Evolutionary conservation across 352 stramenopile genomes (phyloP), one percentile per base, ranked within the genome.

Genomic region (Phytophthora lateralis): DNA sequence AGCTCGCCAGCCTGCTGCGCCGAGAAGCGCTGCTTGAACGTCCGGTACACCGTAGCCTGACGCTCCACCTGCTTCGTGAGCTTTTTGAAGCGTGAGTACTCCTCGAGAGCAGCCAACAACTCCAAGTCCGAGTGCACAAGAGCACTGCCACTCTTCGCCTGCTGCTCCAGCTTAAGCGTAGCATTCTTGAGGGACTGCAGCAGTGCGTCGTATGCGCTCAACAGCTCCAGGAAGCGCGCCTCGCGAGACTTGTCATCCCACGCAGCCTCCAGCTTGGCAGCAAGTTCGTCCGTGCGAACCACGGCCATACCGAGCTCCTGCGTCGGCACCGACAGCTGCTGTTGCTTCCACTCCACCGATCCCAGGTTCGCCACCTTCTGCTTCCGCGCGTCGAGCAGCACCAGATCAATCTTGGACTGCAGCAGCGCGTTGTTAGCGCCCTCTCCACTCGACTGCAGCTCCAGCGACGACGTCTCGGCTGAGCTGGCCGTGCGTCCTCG

Each of bases 391-490:
- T 91, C 85, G n/a, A 92, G 71, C 42, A 95, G 66, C 50, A 95
- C 85, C 29, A 88, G 48, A 34, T 95, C 85, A 44, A 95, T 91
- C 73, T 95, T 95, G 38, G 83, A 90, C 66, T 93, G 83, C 65
- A 95, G 48, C 32, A 95, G 60, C 38, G 83, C 75, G 53, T 85
- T 91, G 30, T 77, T 92, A 9, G 81, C 83, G 30, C 81, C 79
- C 24, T 93, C 82, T n/a, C 77, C 77, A 4, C 60, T 81, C 7
- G 76, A 69, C 54, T 82, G 85, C 67, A 74, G 74, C 63, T 93
- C 82, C 17, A 85, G 46, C 18, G 75, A 66, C 20, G 65, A 75
- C 21, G 65, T 69, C 21, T 76, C 69, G 2, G 60, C 57, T 6
- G 69, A 60, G 7, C 54, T 76, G 10, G 71, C 80, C 26, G 75